phyloP scores from a whole-genome alignment of 2,329 filamentous ascomycete genomes.

The Cephalotrichum gorgonifer region DNA sequence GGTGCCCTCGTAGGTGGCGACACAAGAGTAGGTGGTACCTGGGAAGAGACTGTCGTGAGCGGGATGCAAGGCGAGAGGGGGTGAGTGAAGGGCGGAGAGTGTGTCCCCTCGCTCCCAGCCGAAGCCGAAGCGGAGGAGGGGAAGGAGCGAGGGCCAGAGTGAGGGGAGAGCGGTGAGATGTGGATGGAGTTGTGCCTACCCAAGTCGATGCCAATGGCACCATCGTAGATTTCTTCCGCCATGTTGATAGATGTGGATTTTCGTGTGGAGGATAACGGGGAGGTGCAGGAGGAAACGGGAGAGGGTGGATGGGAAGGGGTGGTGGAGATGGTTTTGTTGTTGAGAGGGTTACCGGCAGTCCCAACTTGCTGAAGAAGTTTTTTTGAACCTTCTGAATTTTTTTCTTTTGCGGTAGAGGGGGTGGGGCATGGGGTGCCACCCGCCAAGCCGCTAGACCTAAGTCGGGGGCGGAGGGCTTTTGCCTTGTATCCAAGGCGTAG shows the following conservation, averaged over 20 bases:
- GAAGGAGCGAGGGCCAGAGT: background rate
- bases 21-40: slow-evolving; percentile 99
- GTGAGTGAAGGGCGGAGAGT: background rate
- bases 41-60: slow-evolving; percentile 9
- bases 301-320: slow-evolving; percentile 12
- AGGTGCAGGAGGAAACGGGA: slow-evolving; percentile 11
- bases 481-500: background rate
- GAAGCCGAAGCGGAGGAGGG: background rate
- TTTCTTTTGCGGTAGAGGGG: slow-evolving; percentile 2
- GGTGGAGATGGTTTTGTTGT: slow-evolving; percentile 9
- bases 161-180: slow-evolving; percentile 7
- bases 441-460: background rate
- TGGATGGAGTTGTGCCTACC: slow-evolving; percentile 45
- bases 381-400: slow-evolving; percentile 3
- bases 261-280: background rate
- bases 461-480: background rate
- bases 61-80: background rate
- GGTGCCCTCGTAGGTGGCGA: slow-evolving; percentile 97
- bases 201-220: slow-evolving; percentile 99
- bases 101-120: too few species aligned
- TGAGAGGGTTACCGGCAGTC: slow-evolving; percentile 3
- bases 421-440: background rate
- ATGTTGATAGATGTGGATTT: slow-evolving; percentile 45
- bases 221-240: slow-evolving; percentile 98
- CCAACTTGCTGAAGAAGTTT: background rate